Percentiles rank a stretch among this genome's conserved stretches.
These are phyloP conservation scores for Coccinonectria pachysandricola DNA, from an alignment of 2,329 filamentous ascomycete species.

Conservation along the genomic window DNA sequence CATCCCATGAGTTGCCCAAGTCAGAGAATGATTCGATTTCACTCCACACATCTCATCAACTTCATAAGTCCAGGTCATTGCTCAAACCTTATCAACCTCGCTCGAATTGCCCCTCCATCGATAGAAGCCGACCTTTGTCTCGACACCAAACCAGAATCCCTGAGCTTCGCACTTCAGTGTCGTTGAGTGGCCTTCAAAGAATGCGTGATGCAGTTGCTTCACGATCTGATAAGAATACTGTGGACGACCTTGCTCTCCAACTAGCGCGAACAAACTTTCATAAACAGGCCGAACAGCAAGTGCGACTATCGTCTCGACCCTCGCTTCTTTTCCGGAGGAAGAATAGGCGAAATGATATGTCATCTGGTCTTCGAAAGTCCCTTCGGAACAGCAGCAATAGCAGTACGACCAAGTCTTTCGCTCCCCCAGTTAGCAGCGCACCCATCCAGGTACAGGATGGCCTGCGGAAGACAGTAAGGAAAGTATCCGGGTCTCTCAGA, in stretches of 20 bases:
- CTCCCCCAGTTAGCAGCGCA: constrained; percentile 16
- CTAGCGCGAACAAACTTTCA: constrained; percentile 27
- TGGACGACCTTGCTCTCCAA: constrained; percentile 26
- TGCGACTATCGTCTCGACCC: constrained; percentile 29
- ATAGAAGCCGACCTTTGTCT: no score
- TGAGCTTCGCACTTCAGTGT: constrained; percentile 34
- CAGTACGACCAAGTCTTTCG: constrained; percentile 24
- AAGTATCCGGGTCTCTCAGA: constrained; percentile 52
- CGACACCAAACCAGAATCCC: constrained; percentile 1
- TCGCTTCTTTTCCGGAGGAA: constrained; percentile 35
- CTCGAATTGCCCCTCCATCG: no score
- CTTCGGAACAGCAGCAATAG: constrained; percentile 36
- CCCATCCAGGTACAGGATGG: constrained; percentile 18
- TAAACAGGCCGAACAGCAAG: constrained; percentile 24
- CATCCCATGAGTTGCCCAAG: constrained; percentile 34
- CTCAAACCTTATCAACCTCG: constrained; percentile 31
- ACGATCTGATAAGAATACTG: constrained; percentile 8
- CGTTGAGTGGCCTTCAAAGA: constrained; percentile 41
- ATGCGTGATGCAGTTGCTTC: constrained; percentile 17
- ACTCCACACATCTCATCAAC: constrained; percentile 35
- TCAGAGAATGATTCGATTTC: constrained; percentile 39
- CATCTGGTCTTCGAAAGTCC: constrained; percentile 35
- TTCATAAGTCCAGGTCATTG: constrained; percentile 48
- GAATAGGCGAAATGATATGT: constrained; percentile 22
- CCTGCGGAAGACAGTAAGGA: constrained; percentile 44